phyloP scores from a whole-genome alignment of 352 stramenopile genomes.

The Globisporangium takayamanum region DNA sequence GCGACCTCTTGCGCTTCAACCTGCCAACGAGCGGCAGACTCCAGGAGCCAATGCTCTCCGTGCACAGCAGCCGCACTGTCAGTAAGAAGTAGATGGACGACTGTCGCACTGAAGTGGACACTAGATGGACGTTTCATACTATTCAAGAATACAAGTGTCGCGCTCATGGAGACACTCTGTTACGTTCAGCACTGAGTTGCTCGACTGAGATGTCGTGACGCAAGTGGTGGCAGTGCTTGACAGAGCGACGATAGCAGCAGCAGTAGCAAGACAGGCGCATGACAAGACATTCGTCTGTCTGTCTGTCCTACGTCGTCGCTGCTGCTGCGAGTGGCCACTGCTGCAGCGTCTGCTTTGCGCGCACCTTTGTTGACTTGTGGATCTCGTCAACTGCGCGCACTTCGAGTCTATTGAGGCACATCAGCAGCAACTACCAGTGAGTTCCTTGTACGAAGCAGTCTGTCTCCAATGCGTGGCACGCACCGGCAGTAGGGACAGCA shows the following conservation, averaged over 20 bases:
- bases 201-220: too few species aligned
- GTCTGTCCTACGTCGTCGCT: background rate
- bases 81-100: conserved; percentile 4
- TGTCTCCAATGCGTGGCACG: background rate
- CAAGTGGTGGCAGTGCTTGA: too few species aligned
- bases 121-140: too few species aligned
- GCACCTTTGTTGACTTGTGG: conserved; percentile 44
- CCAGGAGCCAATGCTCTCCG: conserved; percentile 28
- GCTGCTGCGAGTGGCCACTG: conserved; percentile 4
- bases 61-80: conserved; percentile 1
- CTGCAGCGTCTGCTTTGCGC: conserved; percentile 24
- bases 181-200: too few species aligned
- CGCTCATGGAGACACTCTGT: too few species aligned
- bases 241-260: too few species aligned
- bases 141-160: too few species aligned
- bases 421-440: background rate
- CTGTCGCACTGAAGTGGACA: too few species aligned
- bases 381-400: conserved; percentile 31
- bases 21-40: conserved; percentile 23
- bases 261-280: too few species aligned
- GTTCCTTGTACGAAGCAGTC: too few species aligned
- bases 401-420: conserved; percentile 13
- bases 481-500: conserved; percentile 64
- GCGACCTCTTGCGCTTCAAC: conserved; percentile 25
- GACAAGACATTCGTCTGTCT: background rate